These are phyloP conservation scores for Myochromella boudieri DNA, from an alignment of 768 basidiomycete genomes.

Conservation along the genomic window DNA sequence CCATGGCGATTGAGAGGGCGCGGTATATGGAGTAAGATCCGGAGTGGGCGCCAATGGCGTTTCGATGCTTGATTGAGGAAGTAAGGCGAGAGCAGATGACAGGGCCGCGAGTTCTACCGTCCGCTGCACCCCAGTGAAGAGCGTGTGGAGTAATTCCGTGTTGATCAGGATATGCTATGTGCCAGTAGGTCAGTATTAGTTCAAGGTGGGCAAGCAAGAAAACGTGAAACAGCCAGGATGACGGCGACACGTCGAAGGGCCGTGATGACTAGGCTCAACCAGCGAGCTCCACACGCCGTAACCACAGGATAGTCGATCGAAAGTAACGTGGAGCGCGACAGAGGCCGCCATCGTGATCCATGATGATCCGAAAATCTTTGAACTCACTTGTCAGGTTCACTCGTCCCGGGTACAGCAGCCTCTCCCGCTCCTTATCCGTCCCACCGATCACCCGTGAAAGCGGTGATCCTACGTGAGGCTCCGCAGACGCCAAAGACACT, in stretches of 20 bases:
- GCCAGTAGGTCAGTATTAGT: no score
- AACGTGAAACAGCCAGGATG: no score
- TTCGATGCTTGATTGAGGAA: slow-evolving; percentile 83
- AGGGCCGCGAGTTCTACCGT: slow-evolving; percentile 72
- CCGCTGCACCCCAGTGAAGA: slow-evolving; percentile 77
- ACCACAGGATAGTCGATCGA: no score
- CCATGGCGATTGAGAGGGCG: slow-evolving; percentile 90
- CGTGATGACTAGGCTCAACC: no score
- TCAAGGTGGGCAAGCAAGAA: no score
- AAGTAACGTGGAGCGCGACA: no score
- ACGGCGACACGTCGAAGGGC: no score
- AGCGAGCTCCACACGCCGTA: no score
- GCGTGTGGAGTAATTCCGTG: slow-evolving; percentile 81
- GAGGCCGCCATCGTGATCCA: no score
- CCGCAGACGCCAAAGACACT: slow-evolving; percentile 25
- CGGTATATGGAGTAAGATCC: slow-evolving; percentile 96
- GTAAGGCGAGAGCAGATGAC: slow-evolving; percentile 87
- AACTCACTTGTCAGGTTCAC: slow-evolving; percentile 82
- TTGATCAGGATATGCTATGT: slow-evolving; percentile 86
- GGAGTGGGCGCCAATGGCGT: slow-evolving; percentile 91
- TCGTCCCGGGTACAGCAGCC: slow-evolving; percentile 74
- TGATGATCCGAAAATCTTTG: no score
- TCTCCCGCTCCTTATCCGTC: slow-evolving; percentile 69
- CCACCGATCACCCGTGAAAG: slow-evolving; percentile 18
- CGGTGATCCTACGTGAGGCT: slow-evolving; percentile 20